phyloP scores from a whole-genome alignment of 352 stramenopile genomes.

The Phytopythium chamaehyphon region DNA sequence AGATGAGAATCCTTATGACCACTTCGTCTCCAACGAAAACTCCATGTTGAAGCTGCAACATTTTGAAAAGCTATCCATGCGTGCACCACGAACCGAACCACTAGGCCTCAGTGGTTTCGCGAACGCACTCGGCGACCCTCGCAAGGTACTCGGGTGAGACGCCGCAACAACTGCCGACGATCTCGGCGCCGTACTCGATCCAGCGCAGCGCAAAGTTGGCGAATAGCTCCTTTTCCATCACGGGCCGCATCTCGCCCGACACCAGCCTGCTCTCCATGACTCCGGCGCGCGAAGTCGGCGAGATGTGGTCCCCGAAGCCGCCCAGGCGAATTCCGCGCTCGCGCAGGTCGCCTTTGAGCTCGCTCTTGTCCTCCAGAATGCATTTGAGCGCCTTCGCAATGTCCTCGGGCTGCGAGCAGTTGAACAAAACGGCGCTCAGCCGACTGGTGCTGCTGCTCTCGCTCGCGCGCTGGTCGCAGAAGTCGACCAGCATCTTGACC shows the following conservation, averaged over 20 bases:
- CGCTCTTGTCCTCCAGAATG: slow-evolving; percentile 33
- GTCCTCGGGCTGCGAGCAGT: slow-evolving; percentile 90
- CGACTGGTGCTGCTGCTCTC: slow-evolving; percentile 14
- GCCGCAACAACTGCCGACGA: slow-evolving; percentile 89
- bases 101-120: neutral
- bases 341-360: slow-evolving; percentile 22
- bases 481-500: slow-evolving; percentile 44
- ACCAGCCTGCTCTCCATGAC: slow-evolving; percentile 73
- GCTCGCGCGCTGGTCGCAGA: slow-evolving; percentile 14
- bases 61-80: no score
- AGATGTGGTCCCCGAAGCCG: slow-evolving; percentile 89
- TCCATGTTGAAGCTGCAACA: no score
- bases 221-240: slow-evolving; percentile 73
- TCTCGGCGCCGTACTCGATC: slow-evolving; percentile 59
- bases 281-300: slow-evolving; percentile 48
- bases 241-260: slow-evolving; percentile 54
- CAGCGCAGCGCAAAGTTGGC: slow-evolving; percentile 72
- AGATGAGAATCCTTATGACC: no score
- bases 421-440: slow-evolving; percentile 86
- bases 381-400: slow-evolving; percentile 78
- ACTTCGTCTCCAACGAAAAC: no score
- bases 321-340: slow-evolving; percentile 49
- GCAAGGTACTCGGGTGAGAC: slow-evolving; percentile 82
- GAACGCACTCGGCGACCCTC: slow-evolving; percentile 20
- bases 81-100: no score